Evolutionary conservation across 208 protist species (phyloP), one percentile per base, ranked within the genome.

Genomic region (Crithidia expoeki): DNA sequence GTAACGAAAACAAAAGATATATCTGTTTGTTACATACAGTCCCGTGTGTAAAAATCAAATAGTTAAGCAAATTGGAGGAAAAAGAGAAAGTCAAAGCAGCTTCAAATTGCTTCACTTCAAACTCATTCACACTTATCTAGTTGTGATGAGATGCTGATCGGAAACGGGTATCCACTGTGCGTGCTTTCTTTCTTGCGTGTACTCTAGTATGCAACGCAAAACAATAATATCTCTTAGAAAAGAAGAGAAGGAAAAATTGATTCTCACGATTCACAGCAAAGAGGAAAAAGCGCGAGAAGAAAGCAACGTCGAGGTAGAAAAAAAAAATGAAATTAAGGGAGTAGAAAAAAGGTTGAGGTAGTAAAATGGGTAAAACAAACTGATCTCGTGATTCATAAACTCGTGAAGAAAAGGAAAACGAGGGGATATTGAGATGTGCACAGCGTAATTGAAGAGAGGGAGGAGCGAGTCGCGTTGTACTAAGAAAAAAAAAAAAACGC

Each of bases 271-370:
- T 23, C 14, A 23, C 14, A 52, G 47, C 17, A 52, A 4, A 52
- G 47, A 14, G 21, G 19, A 57, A 57, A 57, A 57, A 57, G 16
- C 5, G 12, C 36, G 9, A 40, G 62, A 68, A 42, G 50, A 72
- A 60, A 64, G 56, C n/a, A 49, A 36, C n/a, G 38, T 27, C 11
- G 36, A 68, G 50, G 44, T 19, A 74, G 50, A 53, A 66, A 21
- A 4, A 66, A 67, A 50, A 42, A 38, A 19, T 60, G 32, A 32
- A 19, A 36, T 53, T 33, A 21, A 38, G 16, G 42, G 27, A n/a
- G 58, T 12, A 67, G 51, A 71, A 46, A 51, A 53, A 60, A 64
- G 66, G 51, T 67, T 57, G 63, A 71, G 64, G 68, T 65, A 21
- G n/a, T 23, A 21, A 68, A 38, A 42, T 34, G 10, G 33, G 27